phyloP scores from a whole-genome alignment of 2,329 filamentous ascomycete genomes.

The Colletotrichum eremochloae region DNA sequence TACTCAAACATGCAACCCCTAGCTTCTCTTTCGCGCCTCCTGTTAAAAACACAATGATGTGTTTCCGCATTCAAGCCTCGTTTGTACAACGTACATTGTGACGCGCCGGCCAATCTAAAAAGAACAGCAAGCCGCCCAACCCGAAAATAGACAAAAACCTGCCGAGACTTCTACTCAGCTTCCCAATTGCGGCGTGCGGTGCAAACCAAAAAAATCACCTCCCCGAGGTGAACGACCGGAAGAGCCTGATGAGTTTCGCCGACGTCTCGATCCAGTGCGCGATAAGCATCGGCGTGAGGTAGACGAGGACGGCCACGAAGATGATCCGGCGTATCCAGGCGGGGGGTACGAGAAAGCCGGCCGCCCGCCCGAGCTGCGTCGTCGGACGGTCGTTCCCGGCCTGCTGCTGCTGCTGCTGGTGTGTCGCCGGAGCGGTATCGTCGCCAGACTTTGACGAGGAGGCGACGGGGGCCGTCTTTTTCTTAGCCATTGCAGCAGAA shows the following conservation, averaged over 20 bases:
- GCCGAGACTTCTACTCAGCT: neutral
- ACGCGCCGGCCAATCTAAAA: neutral
- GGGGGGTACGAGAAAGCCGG: neutral
- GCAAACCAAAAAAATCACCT: neutral
- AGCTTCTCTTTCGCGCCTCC: neutral
- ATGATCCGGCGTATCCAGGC: constrained; percentile 9
- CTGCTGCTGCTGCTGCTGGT: constrained; percentile 1
- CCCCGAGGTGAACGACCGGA: neutral
- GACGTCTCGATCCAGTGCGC: constrained; percentile 19
- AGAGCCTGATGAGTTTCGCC: neutral
- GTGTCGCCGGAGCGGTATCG: neutral
- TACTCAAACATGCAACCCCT: neutral
- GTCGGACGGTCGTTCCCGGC: neutral
- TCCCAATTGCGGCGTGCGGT: neutral
- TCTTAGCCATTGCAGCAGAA: neutral
- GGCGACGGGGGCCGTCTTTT: neutral
- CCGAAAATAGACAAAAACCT: neutral
- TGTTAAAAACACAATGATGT: neutral
- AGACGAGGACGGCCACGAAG: constrained; percentile 8
- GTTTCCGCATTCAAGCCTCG: neutral
- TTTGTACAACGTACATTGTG: neutral
- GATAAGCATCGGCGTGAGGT: constrained; percentile 10
- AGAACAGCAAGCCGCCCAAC: neutral
- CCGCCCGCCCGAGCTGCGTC: neutral
- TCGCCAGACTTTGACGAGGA: neutral